phyloP scores from a whole-genome alignment of 2,329 filamentous ascomycete genomes.

The Botrytis tulipae region DNA sequence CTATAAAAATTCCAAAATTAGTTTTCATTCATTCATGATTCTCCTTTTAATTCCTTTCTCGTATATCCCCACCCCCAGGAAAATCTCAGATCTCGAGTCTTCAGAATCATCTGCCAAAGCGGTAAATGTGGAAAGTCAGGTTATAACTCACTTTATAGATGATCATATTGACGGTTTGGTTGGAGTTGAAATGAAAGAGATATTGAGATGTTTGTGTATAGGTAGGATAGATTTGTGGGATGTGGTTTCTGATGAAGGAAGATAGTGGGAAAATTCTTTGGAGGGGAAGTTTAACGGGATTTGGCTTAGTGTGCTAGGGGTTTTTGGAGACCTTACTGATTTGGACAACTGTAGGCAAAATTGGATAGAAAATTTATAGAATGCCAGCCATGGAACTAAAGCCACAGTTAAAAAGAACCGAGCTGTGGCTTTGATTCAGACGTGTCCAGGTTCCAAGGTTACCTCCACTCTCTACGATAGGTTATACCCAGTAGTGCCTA shows the following conservation, averaged over 20 bases:
- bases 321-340: constrained; percentile 1
- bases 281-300: constrained; percentile 19
- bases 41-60: not conserved
- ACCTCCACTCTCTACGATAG: no score
- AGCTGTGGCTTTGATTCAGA: not conserved
- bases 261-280: constrained; percentile 20
- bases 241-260: constrained; percentile 9
- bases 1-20: constrained; percentile 47
- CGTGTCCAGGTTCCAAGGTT: no score
- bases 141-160: constrained; percentile 51
- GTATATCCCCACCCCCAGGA: not conserved
- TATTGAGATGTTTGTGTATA: not conserved
- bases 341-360: not conserved
- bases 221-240: constrained; percentile 2
- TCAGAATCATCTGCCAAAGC: constrained; percentile 12
- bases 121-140: not conserved
- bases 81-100: not conserved
- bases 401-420: not conserved
- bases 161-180: constrained; percentile 48
- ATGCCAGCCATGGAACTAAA: not conserved
- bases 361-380: not conserved
- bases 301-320: not conserved
- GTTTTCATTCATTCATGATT: constrained; percentile 2
- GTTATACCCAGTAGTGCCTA: no score
- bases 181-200: not conserved